phyloP scores from a whole-genome alignment of 2,329 filamentous ascomycete genomes.

The Atkinsonella texensis region DNA sequence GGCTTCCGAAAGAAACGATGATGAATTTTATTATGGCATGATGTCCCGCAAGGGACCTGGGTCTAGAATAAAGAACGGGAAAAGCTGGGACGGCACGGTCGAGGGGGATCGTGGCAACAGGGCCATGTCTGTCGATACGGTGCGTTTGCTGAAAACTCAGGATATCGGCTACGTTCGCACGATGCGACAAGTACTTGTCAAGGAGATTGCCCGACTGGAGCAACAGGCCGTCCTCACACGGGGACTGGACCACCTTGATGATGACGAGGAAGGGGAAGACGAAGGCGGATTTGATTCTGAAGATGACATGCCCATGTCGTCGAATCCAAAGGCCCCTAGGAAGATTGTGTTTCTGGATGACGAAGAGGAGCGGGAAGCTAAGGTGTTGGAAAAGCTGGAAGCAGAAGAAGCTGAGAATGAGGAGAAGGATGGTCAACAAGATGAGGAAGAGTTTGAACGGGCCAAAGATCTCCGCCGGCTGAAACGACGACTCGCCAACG shows the following conservation, averaged over 20 bases:
- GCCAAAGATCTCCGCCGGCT: conserved; percentile 33
- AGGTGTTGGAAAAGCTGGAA: conserved; percentile 17
- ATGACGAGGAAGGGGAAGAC: conserved; percentile 20
- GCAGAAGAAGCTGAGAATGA: conserved; percentile 19
- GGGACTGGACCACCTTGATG: conserved; percentile 25
- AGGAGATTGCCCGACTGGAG: conserved; percentile 45
- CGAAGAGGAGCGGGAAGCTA: conserved; percentile 22
- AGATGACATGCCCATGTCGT: conserved; percentile 17
- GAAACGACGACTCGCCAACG: conserved; percentile 33
- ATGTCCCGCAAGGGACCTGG: conserved; percentile 47
- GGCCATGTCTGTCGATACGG: conserved; percentile 42
- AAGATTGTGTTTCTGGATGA: conserved; percentile 42
- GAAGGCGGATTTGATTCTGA: conserved; percentile 19
- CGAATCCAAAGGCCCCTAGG: conserved; percentile 22
- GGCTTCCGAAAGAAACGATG: conserved; percentile 54
- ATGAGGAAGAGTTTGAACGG: conserved; percentile 25
- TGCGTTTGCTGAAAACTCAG: conserved; percentile 56
- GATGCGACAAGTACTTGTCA: conserved; percentile 45
- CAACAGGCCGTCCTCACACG: conserved; percentile 36
- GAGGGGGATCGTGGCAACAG: conserved; percentile 46
- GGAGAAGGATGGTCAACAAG: conserved; percentile 12
- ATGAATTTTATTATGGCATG: conserved; percentile 66
- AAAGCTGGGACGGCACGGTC: conserved; percentile 42
- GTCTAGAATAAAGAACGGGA: conserved; percentile 34
- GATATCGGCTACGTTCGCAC: conserved; percentile 54